Percentiles rank a stretch among this genome's conserved stretches.
These are phyloP conservation scores for Penicillium maclennaniae DNA, from an alignment of 495 filamentous ascomycete genomes.

Conservation along the genomic window DNA sequence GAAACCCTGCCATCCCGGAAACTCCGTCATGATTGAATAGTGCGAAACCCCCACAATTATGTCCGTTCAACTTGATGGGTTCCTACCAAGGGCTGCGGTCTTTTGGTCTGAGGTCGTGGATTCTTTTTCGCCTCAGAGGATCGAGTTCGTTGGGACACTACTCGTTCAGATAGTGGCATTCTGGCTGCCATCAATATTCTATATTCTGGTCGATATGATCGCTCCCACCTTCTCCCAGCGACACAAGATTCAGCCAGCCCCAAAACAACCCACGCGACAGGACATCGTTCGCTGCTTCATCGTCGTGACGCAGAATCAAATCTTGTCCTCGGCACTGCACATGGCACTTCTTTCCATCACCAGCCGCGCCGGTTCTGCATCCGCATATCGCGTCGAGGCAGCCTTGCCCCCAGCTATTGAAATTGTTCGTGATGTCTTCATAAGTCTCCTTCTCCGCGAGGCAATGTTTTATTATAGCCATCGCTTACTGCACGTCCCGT, in stretches of 20 bases:
- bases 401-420: constrained; percentile 31
- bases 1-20: background rate
- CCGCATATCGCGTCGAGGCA: constrained; percentile 32
- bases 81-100: background rate
- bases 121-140: constrained; percentile 24
- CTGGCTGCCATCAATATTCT: constrained; percentile 47
- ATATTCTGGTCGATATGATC: constrained; percentile 38
- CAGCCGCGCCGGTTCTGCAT: constrained; percentile 12
- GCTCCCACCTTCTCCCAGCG: constrained; percentile 45
- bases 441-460: constrained; percentile 49
- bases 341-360: constrained; percentile 24
- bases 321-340: constrained; percentile 37
- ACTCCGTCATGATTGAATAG: background rate
- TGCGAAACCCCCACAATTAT: constrained; percentile 1
- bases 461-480: constrained; percentile 55
- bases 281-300: constrained; percentile 44
- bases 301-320: constrained; percentile 46
- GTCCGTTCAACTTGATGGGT: background rate
- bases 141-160: constrained; percentile 46
- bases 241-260: constrained; percentile 55
- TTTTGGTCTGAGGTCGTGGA: constrained; percentile 27
- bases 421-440: constrained; percentile 39
- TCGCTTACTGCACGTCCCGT: constrained; percentile 48
- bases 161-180: constrained; percentile 46
- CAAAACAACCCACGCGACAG: constrained; percentile 43